These are phyloP conservation scores for Lactarius hengduanensis DNA, from an alignment of 768 basidiomycete species.

Conservation along the genomic window DNA sequence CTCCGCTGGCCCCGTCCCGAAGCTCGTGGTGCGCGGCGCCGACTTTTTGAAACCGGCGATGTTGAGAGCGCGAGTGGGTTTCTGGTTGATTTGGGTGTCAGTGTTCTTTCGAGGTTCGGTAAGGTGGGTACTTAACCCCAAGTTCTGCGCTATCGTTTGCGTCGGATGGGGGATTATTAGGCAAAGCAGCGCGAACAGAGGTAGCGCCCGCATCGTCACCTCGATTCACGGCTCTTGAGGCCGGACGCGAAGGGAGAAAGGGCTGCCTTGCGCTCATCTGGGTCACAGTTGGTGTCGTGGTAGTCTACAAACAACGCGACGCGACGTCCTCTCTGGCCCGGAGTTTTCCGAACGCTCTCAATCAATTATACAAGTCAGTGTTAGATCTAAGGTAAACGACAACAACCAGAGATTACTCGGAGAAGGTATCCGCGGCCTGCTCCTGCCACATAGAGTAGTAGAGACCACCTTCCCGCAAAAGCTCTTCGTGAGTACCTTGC, in stretches of 20 bases:
- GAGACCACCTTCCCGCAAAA: slow-evolving; percentile 66
- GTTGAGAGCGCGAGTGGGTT: slow-evolving; percentile 14
- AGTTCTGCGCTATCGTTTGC: neutral
- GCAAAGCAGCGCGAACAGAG: neutral
- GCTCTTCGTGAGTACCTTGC: slow-evolving; percentile 88
- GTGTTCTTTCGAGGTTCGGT: neutral
- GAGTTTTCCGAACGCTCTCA: neutral
- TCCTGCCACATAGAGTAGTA: slow-evolving; percentile 83
- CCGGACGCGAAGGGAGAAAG: slow-evolving; percentile 23
- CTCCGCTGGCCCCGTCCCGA: neutral
- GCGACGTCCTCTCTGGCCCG: neutral
- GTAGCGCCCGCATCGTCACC: slow-evolving; percentile 1
- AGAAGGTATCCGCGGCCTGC: slow-evolving; percentile 46
- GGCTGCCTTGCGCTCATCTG: slow-evolving; percentile 25
- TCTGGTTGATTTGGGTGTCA: slow-evolving; percentile 1
- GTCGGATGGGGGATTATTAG: neutral
- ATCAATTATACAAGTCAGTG: no score
- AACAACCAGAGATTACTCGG: slow-evolving; percentile 20
- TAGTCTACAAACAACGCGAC: neutral
- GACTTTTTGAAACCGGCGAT: slow-evolving; percentile 20
- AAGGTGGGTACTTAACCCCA: neutral
- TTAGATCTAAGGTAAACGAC: neutral
- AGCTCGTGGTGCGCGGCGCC: neutral
- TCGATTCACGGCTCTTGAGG: slow-evolving; percentile 11
- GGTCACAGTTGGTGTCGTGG: no score